Base-by-base conservation (phyloP, 1,284 basidiomycete species). In the Apiotrichum mycotoxinovorans region DNA sequence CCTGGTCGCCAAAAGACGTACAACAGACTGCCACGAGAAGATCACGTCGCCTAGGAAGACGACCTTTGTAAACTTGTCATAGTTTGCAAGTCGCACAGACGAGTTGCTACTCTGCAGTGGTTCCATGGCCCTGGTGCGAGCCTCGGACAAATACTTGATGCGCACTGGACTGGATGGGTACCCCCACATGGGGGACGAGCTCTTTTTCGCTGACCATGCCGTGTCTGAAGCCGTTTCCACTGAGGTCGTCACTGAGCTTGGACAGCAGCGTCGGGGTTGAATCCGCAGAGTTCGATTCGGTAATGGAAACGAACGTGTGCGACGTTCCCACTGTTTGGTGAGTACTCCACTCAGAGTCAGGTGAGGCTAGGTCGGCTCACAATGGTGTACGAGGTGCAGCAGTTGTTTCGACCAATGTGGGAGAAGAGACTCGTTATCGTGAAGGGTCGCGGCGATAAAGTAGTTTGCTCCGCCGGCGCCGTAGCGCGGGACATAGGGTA, bases 241-340 rank as follows among this genome's bases (percentile, higher is more conserved):
- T 63, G 14, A 83, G 72, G 15, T 69, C 65, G 1, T 41, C 51
- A 26, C 77, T 71, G 44, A 82, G 74, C 4, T 68, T 63, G 43
- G 67, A 61, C 2, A 83, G 76, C 49, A 81, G 70, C 5, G 67
- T 60, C 9, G 79, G 76, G 1, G 81, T 80, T 1, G 61, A 60
- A 63, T 84, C 83, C 33, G 57, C 45, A 34, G 81, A 83, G 63
- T 82, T 77, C 52, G 80, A 82, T 67, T 84, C 83, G 63, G 83
- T 78, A 52, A 84, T 74, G n/a, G 83, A 84, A 7, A 85, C 76
- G 61, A 79, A 84, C 18, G 81, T 80, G 50, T 83, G 82, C 44
- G 79, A 74, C 4, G 71, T 60, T 12, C 83, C 83, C 34, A 84
- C 75, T 68, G 78, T 42, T 35, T n/a, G n/a, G n/a, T n/a, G n/a